These are phyloP conservation scores for Acanthamoeba lenticulata DNA, from an alignment of 208 protist genomes.

Conservation along the genomic window DNA sequence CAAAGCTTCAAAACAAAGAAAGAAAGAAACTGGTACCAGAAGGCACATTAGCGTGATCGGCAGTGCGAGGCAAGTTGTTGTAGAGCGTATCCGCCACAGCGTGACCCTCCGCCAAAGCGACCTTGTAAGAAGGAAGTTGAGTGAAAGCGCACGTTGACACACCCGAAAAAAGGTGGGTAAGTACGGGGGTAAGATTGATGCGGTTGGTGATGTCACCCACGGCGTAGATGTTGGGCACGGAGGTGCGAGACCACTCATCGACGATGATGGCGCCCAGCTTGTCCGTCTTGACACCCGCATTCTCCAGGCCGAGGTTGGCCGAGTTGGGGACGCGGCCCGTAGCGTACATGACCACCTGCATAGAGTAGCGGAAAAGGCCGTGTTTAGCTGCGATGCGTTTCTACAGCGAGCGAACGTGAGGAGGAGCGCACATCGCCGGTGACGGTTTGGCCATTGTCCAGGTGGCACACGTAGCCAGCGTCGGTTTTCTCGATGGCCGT, in stretches of 20 bases:
- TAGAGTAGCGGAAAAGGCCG: too few relatives aligned
- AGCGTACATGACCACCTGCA: neutral
- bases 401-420: too few relatives aligned
- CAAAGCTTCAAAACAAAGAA: too few relatives aligned
- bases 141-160: too few relatives aligned
- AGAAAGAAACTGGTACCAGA: too few relatives aligned
- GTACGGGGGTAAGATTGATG: constrained; percentile 84
- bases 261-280: constrained; percentile 69
- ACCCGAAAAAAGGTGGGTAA: too few relatives aligned
- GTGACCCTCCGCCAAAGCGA: too few relatives aligned
- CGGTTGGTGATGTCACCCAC: constrained; percentile 82
- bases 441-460: neutral
- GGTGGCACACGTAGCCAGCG: neutral
- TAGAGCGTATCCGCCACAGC: constrained; percentile 83
- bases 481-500: neutral
- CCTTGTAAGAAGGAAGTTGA: too few relatives aligned
- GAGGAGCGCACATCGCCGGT: neutral
- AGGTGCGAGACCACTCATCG: constrained; percentile 71
- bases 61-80: constrained; percentile 63
- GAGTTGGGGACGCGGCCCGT: constrained; percentile 3
- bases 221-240: constrained; percentile 75
- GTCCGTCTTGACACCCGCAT: constrained; percentile 68
- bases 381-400: too few relatives aligned
- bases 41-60: constrained; percentile 83
- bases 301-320: constrained; percentile 74